These are phyloP conservation scores for Aquanectria penicillioides DNA, from an alignment of 2,329 filamentous ascomycete species.

Conservation along the genomic window DNA sequence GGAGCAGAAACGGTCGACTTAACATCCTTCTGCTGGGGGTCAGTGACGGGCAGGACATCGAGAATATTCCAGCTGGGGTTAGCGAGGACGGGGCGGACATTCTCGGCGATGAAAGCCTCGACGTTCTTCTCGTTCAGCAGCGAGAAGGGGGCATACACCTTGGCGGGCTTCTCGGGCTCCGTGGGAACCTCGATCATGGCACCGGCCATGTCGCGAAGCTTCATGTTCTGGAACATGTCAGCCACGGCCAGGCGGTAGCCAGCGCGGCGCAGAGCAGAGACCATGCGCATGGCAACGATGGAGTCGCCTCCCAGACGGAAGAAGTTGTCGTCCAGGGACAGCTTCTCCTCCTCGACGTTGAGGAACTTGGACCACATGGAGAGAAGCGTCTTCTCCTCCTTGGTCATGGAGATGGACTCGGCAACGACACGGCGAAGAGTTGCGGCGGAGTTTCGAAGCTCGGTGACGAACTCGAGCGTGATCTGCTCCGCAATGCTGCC, in stretches of 20 bases:
- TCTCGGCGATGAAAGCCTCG: conserved; percentile 27
- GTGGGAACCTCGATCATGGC: conserved; percentile 23
- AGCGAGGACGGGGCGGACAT: conserved; percentile 27
- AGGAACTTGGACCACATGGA: conserved; percentile 37
- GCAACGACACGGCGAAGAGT: conserved; percentile 27
- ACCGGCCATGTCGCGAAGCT: conserved; percentile 37
- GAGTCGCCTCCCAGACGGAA: conserved; percentile 42
- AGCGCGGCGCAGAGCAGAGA: conserved; percentile 35
- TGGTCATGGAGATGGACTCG: conserved; percentile 29
- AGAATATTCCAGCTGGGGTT: conserved; percentile 34
- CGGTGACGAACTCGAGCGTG: conserved; percentile 26
- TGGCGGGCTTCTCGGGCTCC: not conserved
- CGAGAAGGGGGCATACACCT: conserved; percentile 36
- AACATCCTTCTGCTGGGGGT: conserved; percentile 35
- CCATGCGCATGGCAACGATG: conserved; percentile 41
- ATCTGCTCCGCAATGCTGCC: conserved; percentile 1
- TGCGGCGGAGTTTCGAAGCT: conserved; percentile 29
- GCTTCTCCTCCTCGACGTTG: conserved; percentile 31
- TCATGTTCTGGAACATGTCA: conserved; percentile 43
- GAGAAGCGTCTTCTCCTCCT: conserved; percentile 31
- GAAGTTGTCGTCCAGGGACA: conserved; percentile 41
- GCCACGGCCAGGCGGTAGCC: conserved; percentile 40
- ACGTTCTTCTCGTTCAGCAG: conserved; percentile 28
- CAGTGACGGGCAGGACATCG: conserved; percentile 36
- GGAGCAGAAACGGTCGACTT: conserved; percentile 32